Conservation (phyloP, 2,329 filamentous ascomycete species). For the Diaporthe sp. region DNA sequence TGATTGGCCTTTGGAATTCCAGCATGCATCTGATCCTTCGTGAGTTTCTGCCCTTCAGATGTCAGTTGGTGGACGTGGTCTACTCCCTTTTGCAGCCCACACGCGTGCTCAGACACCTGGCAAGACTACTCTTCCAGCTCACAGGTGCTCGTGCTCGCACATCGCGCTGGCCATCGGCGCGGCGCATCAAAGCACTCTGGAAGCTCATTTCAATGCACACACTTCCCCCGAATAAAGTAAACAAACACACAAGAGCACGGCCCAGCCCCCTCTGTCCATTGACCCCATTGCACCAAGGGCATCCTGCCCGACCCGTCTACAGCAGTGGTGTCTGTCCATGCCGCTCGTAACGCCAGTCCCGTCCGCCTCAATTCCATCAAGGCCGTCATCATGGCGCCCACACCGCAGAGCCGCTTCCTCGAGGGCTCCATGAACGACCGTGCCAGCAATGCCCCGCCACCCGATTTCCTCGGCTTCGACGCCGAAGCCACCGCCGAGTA, state of each 20-base stretch:
- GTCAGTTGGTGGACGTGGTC: conserved; percentile 1
- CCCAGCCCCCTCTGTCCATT: conserved; percentile 8
- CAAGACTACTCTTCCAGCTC: not conserved
- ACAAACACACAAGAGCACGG: conserved; percentile 17
- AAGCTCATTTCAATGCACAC: conserved; percentile 13
- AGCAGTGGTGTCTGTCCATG: conserved; percentile 14
- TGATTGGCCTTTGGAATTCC: conserved; percentile 25
- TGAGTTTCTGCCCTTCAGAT: not conserved
- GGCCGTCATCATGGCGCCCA: conserved; percentile 37
- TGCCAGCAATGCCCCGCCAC: conserved; percentile 77
- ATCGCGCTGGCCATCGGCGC: conserved; percentile 7
- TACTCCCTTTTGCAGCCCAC: not conserved
- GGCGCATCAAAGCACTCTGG: not conserved
- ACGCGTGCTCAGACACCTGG: not conserved
- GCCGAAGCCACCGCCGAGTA: conserved; percentile 43
- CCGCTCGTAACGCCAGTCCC: conserved; percentile 1
- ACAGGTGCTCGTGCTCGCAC: not conserved
- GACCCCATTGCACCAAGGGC: not conserved
- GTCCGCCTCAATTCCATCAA: conserved; percentile 25
- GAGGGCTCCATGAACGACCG: conserved; percentile 92
- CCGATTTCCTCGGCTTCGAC: conserved; percentile 69
- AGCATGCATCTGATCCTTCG: not conserved
- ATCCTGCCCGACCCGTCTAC: conserved; percentile 1
- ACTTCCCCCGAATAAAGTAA: not conserved
- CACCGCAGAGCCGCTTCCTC: conserved; percentile 67